A percentile compares a stretch with the other conserved stretches of the same genome.
Conservation (phyloP, 306 rosid species). For the Cicer chorassanicum region DNA sequence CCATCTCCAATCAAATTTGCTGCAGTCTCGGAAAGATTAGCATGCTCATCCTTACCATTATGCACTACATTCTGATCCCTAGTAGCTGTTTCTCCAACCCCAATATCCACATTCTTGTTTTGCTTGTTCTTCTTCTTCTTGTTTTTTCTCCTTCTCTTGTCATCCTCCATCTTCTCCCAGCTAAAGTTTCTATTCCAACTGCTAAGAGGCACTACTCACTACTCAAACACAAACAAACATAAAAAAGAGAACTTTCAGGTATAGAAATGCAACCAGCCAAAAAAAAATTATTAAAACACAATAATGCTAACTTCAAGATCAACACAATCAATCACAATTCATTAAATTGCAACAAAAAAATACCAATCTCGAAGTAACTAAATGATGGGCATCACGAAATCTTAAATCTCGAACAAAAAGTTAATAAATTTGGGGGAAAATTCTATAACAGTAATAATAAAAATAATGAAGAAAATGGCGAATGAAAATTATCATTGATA, state of each 20-base stretch:
- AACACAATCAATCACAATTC: constrained; percentile 37
- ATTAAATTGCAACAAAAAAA: not conserved
- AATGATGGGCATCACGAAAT: constrained; percentile 25
- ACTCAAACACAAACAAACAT: constrained; percentile 2
- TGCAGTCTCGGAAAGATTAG: constrained; percentile 34
- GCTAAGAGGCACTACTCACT: constrained; percentile 36
- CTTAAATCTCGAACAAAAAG: constrained; percentile 22
- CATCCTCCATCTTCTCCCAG: constrained; percentile 64
- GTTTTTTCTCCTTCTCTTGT: constrained; percentile 60
- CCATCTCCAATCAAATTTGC: not conserved
- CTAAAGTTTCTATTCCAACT: constrained; percentile 41
- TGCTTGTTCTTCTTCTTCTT: constrained; percentile 70
- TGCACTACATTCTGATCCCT: constrained; percentile 42
- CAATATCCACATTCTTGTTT: constrained; percentile 50
- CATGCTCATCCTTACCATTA: constrained; percentile 44
- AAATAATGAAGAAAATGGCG: not conserved
- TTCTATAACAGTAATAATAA: not conserved
- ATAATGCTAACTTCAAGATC: constrained; percentile 30
- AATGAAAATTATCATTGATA: constrained; percentile 3
- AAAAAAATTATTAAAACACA: constrained; percentile 35
- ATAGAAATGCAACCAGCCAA: constrained; percentile 22
- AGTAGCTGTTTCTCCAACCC: constrained; percentile 8
- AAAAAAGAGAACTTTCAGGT: constrained; percentile 29
- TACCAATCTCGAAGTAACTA: not conserved
- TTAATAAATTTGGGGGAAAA: not conserved